Base-by-base conservation (phyloP, 306 rosid species). In the Hippophae tibetana region DNA sequence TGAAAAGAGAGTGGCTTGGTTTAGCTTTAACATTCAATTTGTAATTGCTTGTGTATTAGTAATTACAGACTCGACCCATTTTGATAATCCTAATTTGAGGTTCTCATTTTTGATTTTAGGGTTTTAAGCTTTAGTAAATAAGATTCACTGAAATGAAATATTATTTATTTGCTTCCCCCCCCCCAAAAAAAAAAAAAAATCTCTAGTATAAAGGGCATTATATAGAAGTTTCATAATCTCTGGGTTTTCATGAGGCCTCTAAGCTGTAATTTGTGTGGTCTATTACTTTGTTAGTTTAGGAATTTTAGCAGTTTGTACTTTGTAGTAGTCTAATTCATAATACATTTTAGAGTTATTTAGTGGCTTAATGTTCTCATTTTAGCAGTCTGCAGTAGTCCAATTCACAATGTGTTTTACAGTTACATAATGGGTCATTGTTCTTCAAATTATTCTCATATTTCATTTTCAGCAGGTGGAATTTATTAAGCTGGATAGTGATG, bases 391-490 rank as follows among this genome's bases (percentile, higher is more conserved):
- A 31, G 38, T 31, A 31, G 38, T 31, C 38, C 40, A 5, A 13
- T 41, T 47, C 12, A 49, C 11, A 2, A 25, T 44, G 27, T 8
- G 11, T 27, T 58, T 43, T 13, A 42, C 12, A 14, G 3, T 56
- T 11, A 31, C 14, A 18, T 50, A 8, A 18, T 10, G 7, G 5
- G 50, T 46, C 8, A 41, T 51, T 9, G 1, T 47, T 58, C 52
- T 52, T 23, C 38, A 31, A 31, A 42, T 54, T 2, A 50, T 40
- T 47, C 58, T 63, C 23, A 40, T 60, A 56, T 59, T 62, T 56
- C 51, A 31, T 49, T 46, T 49, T 67, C 82, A 48, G 69, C 80
- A 84, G 84, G 74, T 78, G 83, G 81, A 72, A 23, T 65, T 81
- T 55, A 23, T 64, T 57, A 55, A 59, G 43, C 60, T 50, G 42